phyloP scores from a whole-genome alignment of 2,329 filamentous ascomycete species.

The Aspergillus fijiensis region DNA sequence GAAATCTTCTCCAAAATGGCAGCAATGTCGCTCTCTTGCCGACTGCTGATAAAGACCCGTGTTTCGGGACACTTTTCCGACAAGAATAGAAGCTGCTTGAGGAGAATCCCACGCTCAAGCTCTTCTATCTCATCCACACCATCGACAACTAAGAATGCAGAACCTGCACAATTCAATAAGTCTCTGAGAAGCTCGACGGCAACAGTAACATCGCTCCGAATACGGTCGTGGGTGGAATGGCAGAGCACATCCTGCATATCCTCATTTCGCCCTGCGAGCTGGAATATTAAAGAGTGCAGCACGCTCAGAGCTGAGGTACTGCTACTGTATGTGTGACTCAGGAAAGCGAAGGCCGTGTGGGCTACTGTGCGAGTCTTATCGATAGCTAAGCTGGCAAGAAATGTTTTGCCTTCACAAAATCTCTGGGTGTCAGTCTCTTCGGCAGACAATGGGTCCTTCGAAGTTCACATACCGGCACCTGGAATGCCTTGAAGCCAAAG shows the following conservation, averaged over 20 bases:
- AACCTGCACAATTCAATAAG: too few relatives aligned
- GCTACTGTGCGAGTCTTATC: too few relatives aligned
- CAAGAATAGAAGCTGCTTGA: neutral
- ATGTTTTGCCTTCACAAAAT: too few relatives aligned
- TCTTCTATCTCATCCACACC: constrained; percentile 32
- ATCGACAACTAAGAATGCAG: constrained; percentile 17
- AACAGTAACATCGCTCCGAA: too few relatives aligned
- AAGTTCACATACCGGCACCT: constrained; percentile 16
- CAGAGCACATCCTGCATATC: constrained; percentile 24
- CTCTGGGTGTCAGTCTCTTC: too few relatives aligned
- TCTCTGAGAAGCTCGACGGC: too few relatives aligned
- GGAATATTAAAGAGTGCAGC: constrained; percentile 29
- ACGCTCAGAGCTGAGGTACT: constrained; percentile 8
- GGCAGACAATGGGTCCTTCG: too few relatives aligned
- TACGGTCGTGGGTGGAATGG: constrained; percentile 7
- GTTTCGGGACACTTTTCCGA: constrained; percentile 1
- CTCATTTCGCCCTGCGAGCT: constrained; percentile 18
- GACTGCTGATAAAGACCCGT: constrained; percentile 10
- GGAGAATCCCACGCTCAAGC: constrained; percentile 13
- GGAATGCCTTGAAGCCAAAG: constrained; percentile 27
- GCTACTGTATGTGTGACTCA: too few relatives aligned
- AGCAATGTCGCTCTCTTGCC: constrained; percentile 7
- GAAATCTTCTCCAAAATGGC: neutral
- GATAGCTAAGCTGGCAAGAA: too few relatives aligned
- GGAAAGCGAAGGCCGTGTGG: too few relatives aligned